Evolutionary conservation across 2,329 filamentous ascomycete genomes (phyloP), one percentile per base, ranked within the genome.

Genomic region (Monosporascus sp.): DNA sequence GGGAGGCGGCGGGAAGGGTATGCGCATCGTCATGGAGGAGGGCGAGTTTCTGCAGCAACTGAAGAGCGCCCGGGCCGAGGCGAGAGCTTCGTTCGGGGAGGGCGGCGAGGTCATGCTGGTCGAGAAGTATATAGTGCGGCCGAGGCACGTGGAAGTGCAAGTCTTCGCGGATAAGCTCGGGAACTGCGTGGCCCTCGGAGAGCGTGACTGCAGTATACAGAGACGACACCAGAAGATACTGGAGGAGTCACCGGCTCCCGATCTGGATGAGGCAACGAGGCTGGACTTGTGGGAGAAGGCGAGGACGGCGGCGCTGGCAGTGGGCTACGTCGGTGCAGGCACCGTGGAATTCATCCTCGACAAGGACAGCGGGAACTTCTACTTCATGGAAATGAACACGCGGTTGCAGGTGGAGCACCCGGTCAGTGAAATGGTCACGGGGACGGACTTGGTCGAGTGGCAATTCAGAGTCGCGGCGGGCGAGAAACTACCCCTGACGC

Each of bases 351-450:
- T 92, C 65, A 88, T 96, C 44, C 86, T 96, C 5, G 91, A 96
- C 69, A 88, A 91, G 66, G 84, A 89, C 62, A 86, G 84, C 6
- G 88, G 85, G 48, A 81, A 87, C 44, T 96, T 94, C 70, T 96
- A 84, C 70, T 89, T 89, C 62, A 87, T 89, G 80, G 87, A 89
- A 72, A 88, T 89, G 80, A 88, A 90, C 65, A 97, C 94, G 0
- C 81, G 94, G 50, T 76, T 99, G 20, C 94, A 99, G 71, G 94
- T 99, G 49, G 94, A 99, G 73, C 94, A 99, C 65, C 94, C 94
- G 0, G 94, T 97, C 20, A 97, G 78, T 45, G 81, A 84, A 68
- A 84, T 85, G 78, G 82, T 86, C 48, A 87, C 84, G 2, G 84
- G 84, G 6, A 80, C 84, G 6, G 83, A 87, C 61, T 86, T 99